These are phyloP conservation scores for Rhytidiadelphus loreus DNA, from an alignment of 225 moss, liverwort and hornwort species.

Conservation along the genomic window DNA sequence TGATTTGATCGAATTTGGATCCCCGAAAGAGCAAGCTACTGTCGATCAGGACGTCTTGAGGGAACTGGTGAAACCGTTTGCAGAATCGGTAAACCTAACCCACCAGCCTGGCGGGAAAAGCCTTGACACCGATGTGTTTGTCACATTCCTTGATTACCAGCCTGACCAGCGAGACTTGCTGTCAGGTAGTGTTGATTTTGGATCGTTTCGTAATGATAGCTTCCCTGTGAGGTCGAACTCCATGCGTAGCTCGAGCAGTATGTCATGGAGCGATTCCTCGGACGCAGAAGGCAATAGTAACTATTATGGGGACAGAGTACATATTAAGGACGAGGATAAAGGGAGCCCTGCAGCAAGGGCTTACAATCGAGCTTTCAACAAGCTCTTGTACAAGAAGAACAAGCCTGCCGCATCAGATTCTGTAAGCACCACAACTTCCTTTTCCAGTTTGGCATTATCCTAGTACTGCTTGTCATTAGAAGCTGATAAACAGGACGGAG, in stretches of 20 bases:
- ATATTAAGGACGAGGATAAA: conserved; percentile 19
- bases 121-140: conserved; percentile 10
- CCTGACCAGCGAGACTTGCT: neutral
- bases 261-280: conserved; percentile 20
- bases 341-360: conserved; percentile 21
- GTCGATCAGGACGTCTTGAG: conserved; percentile 1
- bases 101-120: neutral
- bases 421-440: neutral
- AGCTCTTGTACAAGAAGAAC: conserved; percentile 17
- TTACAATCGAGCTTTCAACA: conserved; percentile 22
- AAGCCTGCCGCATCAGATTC: conserved; percentile 8
- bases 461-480: neutral
- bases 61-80: conserved; percentile 23
- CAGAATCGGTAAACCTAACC: conserved; percentile 3
- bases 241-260: conserved; percentile 3
- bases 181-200: neutral
- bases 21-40: neutral
- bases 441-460: neutral
- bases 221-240: conserved; percentile 1
- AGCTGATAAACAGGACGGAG: neutral
- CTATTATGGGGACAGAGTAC: neutral
- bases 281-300: conserved; percentile 5
- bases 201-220: neutral
- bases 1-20: conserved; percentile 18
- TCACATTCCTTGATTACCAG: neutral